Base-by-base conservation (phyloP, 805 yeast species). In the Wickerhamomyces pijperi region DNA sequence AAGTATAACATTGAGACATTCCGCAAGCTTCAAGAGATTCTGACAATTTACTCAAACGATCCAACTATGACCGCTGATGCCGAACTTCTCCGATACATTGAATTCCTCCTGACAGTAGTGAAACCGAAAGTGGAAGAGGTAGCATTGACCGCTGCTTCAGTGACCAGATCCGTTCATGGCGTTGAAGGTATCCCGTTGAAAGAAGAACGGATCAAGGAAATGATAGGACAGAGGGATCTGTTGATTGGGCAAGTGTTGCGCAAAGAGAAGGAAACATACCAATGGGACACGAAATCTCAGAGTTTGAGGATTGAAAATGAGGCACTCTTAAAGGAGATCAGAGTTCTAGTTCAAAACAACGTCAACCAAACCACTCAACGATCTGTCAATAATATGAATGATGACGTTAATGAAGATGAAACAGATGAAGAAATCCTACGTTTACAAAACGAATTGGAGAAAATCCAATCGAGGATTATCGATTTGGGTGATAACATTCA, bases 151-250 rank as follows among this genome's bases (percentile, higher is more conserved):
- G 48, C 51, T 2, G 17, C 46, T 0, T 54, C 58, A 1, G 9
- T 49, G 2, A 39, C 53, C 19, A 39, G 50, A 36, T 45, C 56
- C 2, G 39, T 54, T 3, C 59, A 53, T 19, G 53, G 48, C 15
- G 53, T 51, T 5, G 52, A 49, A 16, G 55, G 54, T 1, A 35
- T 53, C 2, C 45, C 54, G 1, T 9, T 36, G 1, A 35, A 38
- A 16, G 55, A 51, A 34, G 28, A 35, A 36, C 33, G 32, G 7
- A 34, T 50, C n/a, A 45, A 41, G 1, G 41, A 36, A 2, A 36
- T 38, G 37, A 21, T 49, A 3, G 19, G 36, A 7, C 34, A 28
- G n/a, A 41, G 53, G 20, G 54, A 50, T 32, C 38, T 35, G 18
- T 19, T 47, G 5, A 39, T 43, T 3, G 19, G 39, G 7, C 39